phyloP scores from a whole-genome alignment of 2,329 filamentous ascomycete genomes.

The Trematosphaeria pertusa region DNA sequence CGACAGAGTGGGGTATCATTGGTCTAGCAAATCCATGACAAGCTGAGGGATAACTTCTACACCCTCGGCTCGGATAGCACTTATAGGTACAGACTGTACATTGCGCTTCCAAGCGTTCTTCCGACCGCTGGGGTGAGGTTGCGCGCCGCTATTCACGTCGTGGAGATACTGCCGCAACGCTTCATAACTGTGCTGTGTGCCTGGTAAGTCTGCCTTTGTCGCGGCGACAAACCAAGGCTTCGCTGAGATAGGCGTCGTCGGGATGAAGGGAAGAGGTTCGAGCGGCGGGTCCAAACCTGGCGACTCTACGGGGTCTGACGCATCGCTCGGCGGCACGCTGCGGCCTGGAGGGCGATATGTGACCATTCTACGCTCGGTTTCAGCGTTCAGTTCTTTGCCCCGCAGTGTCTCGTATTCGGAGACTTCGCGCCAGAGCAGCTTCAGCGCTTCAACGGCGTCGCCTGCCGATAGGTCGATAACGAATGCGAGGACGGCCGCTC shows the following conservation, averaged over 20 bases:
- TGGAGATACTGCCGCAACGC: constrained; percentile 74
- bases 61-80: constrained; percentile 86
- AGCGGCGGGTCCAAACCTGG: constrained; percentile 32
- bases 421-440: constrained; percentile 89
- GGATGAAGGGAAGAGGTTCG: constrained; percentile 54
- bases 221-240: constrained; percentile 98
- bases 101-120: constrained; percentile 67
- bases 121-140: constrained; percentile 75
- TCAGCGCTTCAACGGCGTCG: constrained; percentile 78
- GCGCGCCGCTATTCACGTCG: constrained; percentile 66
- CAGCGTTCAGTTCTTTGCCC: constrained; percentile 72
- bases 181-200: constrained; percentile 79
- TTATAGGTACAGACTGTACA: constrained; percentile 78
- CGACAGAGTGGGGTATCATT: constrained; percentile 24
- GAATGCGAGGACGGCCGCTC: constrained; percentile 90
- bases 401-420: constrained; percentile 84
- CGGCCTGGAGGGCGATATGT: constrained; percentile 52
- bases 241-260: constrained; percentile 76
- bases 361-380: constrained; percentile 68
- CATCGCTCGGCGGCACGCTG: constrained; percentile 18
- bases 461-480: constrained; percentile 85
- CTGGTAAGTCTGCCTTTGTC: constrained; percentile 86
- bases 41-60: constrained; percentile 77
- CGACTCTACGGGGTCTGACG: constrained; percentile 26
- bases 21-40: constrained; percentile 69